Percentiles rank a stretch among this genome's conserved stretches.
These are phyloP conservation scores for Fraxinus paxiana DNA, from an alignment of 305 asterid genomes.

Conservation along the genomic window DNA sequence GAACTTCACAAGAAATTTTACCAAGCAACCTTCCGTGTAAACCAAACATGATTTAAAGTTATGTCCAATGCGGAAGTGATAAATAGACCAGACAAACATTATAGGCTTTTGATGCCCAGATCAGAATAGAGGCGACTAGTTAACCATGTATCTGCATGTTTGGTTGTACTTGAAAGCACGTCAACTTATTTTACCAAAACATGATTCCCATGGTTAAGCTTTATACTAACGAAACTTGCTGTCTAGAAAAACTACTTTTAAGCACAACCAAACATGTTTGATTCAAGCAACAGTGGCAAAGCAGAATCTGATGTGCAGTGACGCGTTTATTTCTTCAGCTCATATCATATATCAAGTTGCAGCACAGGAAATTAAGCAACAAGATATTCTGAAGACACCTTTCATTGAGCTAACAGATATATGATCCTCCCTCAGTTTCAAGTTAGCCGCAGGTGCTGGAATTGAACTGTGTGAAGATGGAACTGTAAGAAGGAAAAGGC, in stretches of 20 bases:
- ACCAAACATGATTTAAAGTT: not conserved
- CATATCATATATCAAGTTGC: constrained; percentile 1
- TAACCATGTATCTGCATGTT: not conserved
- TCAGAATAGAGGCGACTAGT: not conserved
- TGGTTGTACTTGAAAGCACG: not conserved
- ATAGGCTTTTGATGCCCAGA: not conserved
- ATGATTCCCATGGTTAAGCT: not conserved
- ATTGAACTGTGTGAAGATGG: constrained; percentile 72
- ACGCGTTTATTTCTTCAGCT: not conserved
- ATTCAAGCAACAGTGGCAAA: constrained; percentile 10
- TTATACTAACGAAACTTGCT: not conserved
- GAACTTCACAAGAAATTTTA: not conserved
- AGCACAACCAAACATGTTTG: not conserved
- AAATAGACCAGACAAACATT: not conserved
- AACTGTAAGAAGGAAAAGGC: constrained; percentile 38
- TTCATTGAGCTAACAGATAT: constrained; percentile 80
- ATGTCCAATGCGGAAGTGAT: not conserved
- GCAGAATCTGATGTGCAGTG: not conserved
- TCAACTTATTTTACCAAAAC: not conserved
- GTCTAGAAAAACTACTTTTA: not conserved
- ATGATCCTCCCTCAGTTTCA: constrained; percentile 77
- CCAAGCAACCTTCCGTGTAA: not conserved
- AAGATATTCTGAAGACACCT: constrained; percentile 43
- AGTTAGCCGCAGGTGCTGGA: constrained; percentile 68
- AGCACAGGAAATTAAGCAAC: not conserved